phyloP scores from a whole-genome alignment of 257 asterid genomes.

The Primulina eburnea region DNA sequence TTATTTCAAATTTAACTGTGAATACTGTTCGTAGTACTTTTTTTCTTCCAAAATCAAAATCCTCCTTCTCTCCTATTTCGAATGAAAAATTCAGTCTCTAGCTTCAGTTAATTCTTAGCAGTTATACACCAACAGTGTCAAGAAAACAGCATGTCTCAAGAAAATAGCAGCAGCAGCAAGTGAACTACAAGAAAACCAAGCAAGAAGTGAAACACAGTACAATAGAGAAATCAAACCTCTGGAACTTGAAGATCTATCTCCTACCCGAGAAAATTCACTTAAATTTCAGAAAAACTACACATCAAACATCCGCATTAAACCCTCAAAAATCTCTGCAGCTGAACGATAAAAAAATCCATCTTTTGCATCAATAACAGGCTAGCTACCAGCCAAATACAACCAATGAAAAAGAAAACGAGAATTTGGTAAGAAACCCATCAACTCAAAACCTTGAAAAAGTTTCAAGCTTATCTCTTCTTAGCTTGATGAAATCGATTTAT shows the following conservation, averaged over 20 bases:
- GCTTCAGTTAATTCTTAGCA: not conserved
- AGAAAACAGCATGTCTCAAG: not conserved
- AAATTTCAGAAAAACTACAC: not conserved
- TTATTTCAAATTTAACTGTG: no score
- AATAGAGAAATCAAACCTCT: not conserved
- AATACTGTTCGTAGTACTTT: not conserved
- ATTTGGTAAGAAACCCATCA: not conserved
- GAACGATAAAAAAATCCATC: not conserved
- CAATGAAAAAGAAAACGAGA: not conserved
- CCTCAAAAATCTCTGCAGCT: not conserved
- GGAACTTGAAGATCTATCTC: not conserved
- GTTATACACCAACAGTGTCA: not conserved
- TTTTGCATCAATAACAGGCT: not conserved
- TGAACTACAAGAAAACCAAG: not conserved
- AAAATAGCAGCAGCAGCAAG: not conserved
- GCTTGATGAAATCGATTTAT: not conserved
- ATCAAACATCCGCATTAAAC: not conserved
- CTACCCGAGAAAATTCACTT: not conserved
- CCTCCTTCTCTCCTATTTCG: not conserved
- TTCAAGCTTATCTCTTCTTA: not conserved
- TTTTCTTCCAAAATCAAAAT: not conserved
- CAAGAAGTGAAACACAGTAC: not conserved
- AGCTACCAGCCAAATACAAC: not conserved
- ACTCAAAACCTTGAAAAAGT: not conserved
- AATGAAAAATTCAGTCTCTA: not conserved